Percentiles rank a stretch among this genome's conserved stretches.
Evolutionary conservation across 2,329 filamentous ascomycete species (phyloP).

Genomic region (Alternaria consortialis): DNA sequence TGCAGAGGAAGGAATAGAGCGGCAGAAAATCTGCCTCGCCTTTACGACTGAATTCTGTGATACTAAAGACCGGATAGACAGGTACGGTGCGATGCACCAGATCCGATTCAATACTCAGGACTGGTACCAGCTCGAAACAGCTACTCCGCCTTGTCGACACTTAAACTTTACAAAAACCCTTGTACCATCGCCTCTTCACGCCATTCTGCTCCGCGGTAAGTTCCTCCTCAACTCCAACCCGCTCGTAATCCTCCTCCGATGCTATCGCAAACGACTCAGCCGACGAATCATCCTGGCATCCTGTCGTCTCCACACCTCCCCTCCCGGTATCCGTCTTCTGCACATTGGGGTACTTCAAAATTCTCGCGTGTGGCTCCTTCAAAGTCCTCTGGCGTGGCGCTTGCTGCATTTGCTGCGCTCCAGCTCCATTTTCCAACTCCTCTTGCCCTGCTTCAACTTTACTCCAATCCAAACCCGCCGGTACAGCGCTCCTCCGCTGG

Average conservation of each 20-base stretch:
- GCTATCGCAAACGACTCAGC: conserved; percentile 4
- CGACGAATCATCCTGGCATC: neutral
- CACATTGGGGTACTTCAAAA: neutral
- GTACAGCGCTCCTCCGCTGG: conserved; percentile 10
- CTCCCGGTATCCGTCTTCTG: neutral
- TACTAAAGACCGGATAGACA: too few relatives aligned
- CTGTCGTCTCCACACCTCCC: neutral
- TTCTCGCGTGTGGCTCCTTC: neutral
- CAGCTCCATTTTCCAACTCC: neutral
- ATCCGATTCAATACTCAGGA: too few relatives aligned
- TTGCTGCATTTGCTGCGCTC: neutral
- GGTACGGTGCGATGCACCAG: neutral
- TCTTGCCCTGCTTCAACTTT: neutral
- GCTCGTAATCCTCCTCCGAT: conserved; percentile 11
- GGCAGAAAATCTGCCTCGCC: too few relatives aligned
- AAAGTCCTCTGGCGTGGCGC: neutral
- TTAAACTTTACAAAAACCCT: conserved; percentile 11
- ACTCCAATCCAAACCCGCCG: conserved; percentile 3
- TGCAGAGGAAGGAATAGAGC: too few relatives aligned
- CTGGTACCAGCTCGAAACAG: neutral
- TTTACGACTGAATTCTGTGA: too few relatives aligned
- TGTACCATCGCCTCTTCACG: conserved; percentile 22
- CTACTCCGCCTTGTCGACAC: too few relatives aligned
- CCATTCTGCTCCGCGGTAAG: conserved; percentile 15
- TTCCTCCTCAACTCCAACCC: neutral